Percentiles rank a stretch among this genome's conserved stretches.
These are phyloP conservation scores for slime mould (Dictyostelium discoideum) DNA, from an alignment of 78 protist genomes.

Conservation along the genomic window dicty_2.7 NC_007090.3:634501-635000, in stretches of 20 bases:
- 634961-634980: constrained; percentile 18
- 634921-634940: constrained; percentile 95
- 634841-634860: constrained; percentile 90
- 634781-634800: constrained; percentile 29
- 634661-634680: constrained; percentile 4
- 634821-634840: constrained; percentile 81
- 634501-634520: constrained; percentile 60
- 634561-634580: constrained; percentile 78
- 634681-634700: constrained; percentile 17
- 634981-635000: constrained; percentile 70
- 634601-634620: constrained; percentile 58
- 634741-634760: constrained; percentile 96
- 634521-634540: background rate
- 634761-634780: constrained; percentile 80
- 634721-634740: constrained; percentile 88
- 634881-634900: constrained; percentile 80
- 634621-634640: constrained; percentile 31
- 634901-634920: constrained; percentile 98
- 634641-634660: constrained; percentile 43
- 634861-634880: constrained; percentile 83
- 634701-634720: constrained; percentile 40
- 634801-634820: constrained; percentile 78
- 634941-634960: constrained; percentile 82
- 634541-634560: background rate
- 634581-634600: constrained; percentile 43